Evolutionary conservation across 2,329 filamentous ascomycete genomes (phyloP).

Genomic region (Ophiostoma himal-ulmi): DNA sequence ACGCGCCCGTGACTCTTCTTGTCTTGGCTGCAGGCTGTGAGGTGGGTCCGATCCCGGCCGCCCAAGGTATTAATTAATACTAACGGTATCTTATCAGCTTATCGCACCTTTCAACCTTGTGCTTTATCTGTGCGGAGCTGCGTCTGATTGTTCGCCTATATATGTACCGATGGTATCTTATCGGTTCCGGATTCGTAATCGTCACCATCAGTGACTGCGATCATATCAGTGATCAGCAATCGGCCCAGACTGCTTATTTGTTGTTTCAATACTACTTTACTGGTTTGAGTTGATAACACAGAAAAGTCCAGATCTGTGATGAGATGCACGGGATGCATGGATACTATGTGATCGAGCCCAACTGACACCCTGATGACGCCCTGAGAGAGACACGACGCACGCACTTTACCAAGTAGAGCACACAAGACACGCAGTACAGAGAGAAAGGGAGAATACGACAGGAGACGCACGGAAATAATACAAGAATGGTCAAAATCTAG

Average conservation of each 20-base stretch:
- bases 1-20: neutral
- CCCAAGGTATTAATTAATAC: neutral
- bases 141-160: neutral
- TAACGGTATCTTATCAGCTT: neutral
- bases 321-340: neutral
- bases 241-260: neutral
- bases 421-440: neutral
- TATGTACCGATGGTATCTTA: conserved; percentile 4
- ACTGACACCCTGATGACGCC: neutral
- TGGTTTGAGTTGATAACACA: neutral
- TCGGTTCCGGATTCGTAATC: conserved; percentile 1
- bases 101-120: neutral
- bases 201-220: neutral
- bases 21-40: neutral
- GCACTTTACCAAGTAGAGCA: neutral
- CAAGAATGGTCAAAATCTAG: neutral
- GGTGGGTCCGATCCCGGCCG: neutral
- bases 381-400: neutral
- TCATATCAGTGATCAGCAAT: conserved; percentile 2
- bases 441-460: neutral
- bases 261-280: neutral
- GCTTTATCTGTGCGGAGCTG: neutral
- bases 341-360: neutral
- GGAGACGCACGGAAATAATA: no score
- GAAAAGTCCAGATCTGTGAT: neutral